These are phyloP conservation scores for Zygotorulaspora chibaensis DNA, from an alignment of 805 yeast genomes.

Conservation along the genomic window DNA sequence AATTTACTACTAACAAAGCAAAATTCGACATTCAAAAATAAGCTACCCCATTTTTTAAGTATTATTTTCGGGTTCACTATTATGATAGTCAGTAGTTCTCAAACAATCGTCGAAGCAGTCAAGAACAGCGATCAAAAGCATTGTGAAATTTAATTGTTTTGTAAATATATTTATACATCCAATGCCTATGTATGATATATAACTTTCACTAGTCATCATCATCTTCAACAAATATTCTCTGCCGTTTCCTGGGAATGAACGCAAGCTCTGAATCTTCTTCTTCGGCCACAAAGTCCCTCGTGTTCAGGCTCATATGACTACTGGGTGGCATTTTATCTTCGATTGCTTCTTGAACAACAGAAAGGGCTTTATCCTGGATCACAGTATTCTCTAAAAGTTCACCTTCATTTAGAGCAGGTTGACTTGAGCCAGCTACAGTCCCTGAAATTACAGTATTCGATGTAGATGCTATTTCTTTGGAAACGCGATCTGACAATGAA, in stretches of 20 bases:
- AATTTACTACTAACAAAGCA: constrained; percentile 58
- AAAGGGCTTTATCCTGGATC: too few relatives aligned
- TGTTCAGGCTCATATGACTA: too few relatives aligned
- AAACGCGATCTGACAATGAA: constrained; percentile 11
- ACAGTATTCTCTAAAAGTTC: not conserved
- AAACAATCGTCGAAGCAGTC: constrained; percentile 53
- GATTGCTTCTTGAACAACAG: too few relatives aligned
- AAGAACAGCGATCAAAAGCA: constrained; percentile 43
- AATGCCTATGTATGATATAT: not conserved
- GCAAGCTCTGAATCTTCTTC: constrained; percentile 6
- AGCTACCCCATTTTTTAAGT: constrained; percentile 56
- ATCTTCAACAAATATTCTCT: constrained; percentile 30
- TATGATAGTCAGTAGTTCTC: constrained; percentile 76
- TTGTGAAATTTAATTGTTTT: constrained; percentile 37
- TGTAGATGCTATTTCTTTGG: constrained; percentile 11
- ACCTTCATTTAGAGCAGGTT: constrained; percentile 5
- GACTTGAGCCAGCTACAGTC: not conserved
- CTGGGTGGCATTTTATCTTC: too few relatives aligned
- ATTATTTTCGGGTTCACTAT: constrained; percentile 68
- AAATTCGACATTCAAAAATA: constrained; percentile 40
- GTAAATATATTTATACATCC: not conserved
- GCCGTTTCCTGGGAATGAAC: constrained; percentile 20
- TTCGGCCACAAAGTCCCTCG: not conserved
- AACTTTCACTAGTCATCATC: constrained; percentile 14
- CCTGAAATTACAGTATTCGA: not conserved